phyloP scores from a whole-genome alignment of 441 rosid species.

The Geranium incanum region DNA sequence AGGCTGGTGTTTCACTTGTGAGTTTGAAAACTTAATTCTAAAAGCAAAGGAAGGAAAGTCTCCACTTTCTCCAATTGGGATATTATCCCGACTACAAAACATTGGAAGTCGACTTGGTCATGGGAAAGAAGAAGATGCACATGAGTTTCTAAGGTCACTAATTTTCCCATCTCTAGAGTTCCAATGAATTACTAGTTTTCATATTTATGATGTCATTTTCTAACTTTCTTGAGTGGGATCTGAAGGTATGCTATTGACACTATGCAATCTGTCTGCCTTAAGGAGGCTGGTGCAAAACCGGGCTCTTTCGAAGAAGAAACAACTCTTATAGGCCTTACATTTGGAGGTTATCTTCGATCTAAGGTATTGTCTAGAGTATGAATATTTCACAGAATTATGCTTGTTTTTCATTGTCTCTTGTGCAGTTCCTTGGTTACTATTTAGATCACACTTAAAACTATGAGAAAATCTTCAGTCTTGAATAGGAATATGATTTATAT shows the following conservation, averaged over 20 bases:
- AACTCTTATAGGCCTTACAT: conserved; percentile 71
- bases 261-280: conserved; percentile 85
- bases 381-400: neutral
- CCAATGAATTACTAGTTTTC: neutral
- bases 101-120: conserved; percentile 67
- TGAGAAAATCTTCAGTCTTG: neutral
- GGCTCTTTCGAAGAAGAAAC: conserved; percentile 64
- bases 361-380: conserved; percentile 39
- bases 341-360: conserved; percentile 89
- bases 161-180: conserved; percentile 12
- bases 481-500: conserved; percentile 18
- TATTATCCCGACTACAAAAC: conserved; percentile 61
- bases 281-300: conserved; percentile 43
- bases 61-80: conserved; percentile 58
- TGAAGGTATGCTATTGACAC: conserved; percentile 77
- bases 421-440: neutral
- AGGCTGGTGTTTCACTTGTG: conserved; percentile 86
- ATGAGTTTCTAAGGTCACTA: conserved; percentile 81
- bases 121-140: conserved; percentile 97
- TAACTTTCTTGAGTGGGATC: conserved; percentile 1
- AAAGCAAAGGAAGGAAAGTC: conserved; percentile 62
- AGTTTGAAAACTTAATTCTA: conserved; percentile 61
- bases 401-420: neutral
- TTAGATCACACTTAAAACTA: neutral
- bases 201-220: conserved; percentile 14